A percentile compares a stretch with the other conserved stretches of the same genome.
phyloP scores from a whole-genome alignment of 208 protist species.

The Acanthamoeba quina region DNA sequence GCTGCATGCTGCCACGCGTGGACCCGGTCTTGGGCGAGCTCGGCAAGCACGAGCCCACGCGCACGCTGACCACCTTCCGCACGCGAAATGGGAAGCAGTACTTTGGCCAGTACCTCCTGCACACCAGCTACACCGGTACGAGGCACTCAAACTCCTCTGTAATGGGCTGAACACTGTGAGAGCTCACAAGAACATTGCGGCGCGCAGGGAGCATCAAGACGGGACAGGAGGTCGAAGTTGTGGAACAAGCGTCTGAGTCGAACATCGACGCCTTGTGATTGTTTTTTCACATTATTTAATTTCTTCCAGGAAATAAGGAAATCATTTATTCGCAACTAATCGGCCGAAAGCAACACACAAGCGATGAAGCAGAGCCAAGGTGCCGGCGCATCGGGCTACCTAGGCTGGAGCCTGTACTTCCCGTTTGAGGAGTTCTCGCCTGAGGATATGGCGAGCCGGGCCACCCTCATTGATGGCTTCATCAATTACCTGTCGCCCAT shows the following conservation, averaged over 20 bases:
- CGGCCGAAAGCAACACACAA: no score
- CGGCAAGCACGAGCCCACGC: constrained; percentile 23
- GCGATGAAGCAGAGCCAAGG: neutral
- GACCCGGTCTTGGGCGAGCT: neutral
- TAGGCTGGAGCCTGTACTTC: constrained; percentile 18
- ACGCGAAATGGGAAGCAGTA: constrained; percentile 20
- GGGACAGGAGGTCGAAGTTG: neutral
- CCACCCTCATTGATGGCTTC: constrained; percentile 31
- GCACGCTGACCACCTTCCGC: neutral
- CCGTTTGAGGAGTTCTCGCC: constrained; percentile 37
- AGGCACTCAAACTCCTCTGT: neutral
- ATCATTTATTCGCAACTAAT: no score
- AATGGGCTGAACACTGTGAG: neutral
- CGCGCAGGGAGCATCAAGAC: constrained; percentile 12
- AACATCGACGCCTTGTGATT: neutral
- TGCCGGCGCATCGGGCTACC: neutral
- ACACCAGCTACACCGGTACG: neutral
- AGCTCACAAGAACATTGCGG: neutral
- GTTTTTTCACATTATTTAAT: neutral
- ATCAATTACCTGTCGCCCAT: constrained; percentile 17
- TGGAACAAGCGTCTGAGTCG: neutral
- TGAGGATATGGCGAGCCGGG: neutral
- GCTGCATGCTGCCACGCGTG: constrained; percentile 2
- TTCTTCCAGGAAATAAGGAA: neutral
- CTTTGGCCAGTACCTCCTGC: constrained; percentile 27